Evolutionary conservation across 768 basidiomycete genomes (phyloP).

Genomic region (Amylocystis lapponica): DNA sequence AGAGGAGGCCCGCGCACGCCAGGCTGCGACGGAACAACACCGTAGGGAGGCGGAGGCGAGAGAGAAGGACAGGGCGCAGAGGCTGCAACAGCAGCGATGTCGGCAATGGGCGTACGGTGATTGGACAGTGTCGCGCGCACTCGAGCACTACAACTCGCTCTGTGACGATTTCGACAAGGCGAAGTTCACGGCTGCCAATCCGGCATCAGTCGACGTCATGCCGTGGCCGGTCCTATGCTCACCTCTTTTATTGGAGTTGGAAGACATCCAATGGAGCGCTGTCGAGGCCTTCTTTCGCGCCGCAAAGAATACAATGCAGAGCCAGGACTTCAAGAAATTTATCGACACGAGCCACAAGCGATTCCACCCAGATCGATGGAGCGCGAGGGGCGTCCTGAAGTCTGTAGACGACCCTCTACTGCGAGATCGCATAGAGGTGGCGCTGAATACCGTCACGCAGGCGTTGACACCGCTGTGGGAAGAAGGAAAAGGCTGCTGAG

Average conservation of each 20-base stretch:
- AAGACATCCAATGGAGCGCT: constrained; percentile 65
- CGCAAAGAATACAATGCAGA: constrained; percentile 45
- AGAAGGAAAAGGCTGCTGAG: constrained; percentile 3
- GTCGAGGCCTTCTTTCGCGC: constrained; percentile 68
- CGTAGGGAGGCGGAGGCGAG: constrained; percentile 25
- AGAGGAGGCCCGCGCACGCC: constrained; percentile 16
- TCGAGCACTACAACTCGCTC: constrained; percentile 61
- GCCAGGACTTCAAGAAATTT: constrained; percentile 59
- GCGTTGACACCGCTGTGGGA: constrained; percentile 66
- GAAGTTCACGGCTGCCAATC: constrained; percentile 46
- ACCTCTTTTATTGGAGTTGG: constrained; percentile 46
- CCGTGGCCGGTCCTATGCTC: constrained; percentile 72
- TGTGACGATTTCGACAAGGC: constrained; percentile 58
- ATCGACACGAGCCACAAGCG: constrained; percentile 66
- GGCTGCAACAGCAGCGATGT: constrained; percentile 40
- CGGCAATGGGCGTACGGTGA: constrained; percentile 49
- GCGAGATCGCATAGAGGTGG: constrained; percentile 59
- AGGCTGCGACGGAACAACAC: constrained; percentile 19
- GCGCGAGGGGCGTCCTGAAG: constrained; percentile 55
- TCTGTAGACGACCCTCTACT: constrained; percentile 53
- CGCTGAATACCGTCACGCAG: constrained; percentile 66
- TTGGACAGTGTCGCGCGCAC: constrained; percentile 62
- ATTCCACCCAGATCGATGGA: constrained; percentile 82
- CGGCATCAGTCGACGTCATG: constrained; percentile 52
- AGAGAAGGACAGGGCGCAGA: constrained; percentile 32